phyloP scores from a whole-genome alignment of 2,329 filamentous ascomycete species.

The Epicoccum nigrum region DNA sequence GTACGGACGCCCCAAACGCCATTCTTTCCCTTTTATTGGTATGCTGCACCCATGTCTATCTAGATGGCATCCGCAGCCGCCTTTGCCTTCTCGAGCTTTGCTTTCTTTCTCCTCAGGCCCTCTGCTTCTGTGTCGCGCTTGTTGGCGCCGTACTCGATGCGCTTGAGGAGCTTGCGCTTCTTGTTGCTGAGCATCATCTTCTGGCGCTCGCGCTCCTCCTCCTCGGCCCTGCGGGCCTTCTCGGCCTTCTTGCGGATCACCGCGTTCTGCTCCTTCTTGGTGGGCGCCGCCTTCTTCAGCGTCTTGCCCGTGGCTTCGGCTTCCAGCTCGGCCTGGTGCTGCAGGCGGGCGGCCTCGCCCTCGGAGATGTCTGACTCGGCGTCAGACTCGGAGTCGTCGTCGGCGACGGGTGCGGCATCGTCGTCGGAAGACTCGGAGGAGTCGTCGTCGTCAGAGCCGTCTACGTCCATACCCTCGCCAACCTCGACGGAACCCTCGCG shows the following conservation, averaged over 20 bases:
- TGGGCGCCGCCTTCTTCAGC: conserved; percentile 46
- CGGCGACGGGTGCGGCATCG: conserved; percentile 37
- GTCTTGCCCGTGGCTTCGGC: conserved; percentile 79
- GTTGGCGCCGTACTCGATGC: conserved; percentile 95
- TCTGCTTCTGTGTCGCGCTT: conserved; percentile 91
- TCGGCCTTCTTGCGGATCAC: conserved; percentile 71
- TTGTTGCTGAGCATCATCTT: conserved; percentile 99
- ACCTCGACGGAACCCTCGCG: conserved; percentile 55
- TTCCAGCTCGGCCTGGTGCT: conserved; percentile 88
- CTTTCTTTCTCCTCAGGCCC: conserved; percentile 84
- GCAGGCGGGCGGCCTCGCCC: conserved; percentile 65
- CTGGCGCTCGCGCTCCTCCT: conserved; percentile 86
- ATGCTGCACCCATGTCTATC: neutral
- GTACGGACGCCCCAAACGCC: conserved; percentile 11
- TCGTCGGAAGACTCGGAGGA: conserved; percentile 54
- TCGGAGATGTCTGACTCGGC: conserved; percentile 59
- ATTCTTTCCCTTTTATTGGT: conserved; percentile 5
- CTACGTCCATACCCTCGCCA: conserved; percentile 57
- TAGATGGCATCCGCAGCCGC: conserved; percentile 35
- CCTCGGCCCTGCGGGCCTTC: conserved; percentile 67
- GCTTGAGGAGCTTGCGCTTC: conserved; percentile 96
- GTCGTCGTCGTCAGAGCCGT: conserved; percentile 50
- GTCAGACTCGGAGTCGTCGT: conserved; percentile 57
- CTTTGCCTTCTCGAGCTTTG: conserved; percentile 75
- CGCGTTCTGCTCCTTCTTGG: conserved; percentile 65